Conservation (phyloP, 345 rosid genomes). For the Eucalyptus tenuipes region DNA sequence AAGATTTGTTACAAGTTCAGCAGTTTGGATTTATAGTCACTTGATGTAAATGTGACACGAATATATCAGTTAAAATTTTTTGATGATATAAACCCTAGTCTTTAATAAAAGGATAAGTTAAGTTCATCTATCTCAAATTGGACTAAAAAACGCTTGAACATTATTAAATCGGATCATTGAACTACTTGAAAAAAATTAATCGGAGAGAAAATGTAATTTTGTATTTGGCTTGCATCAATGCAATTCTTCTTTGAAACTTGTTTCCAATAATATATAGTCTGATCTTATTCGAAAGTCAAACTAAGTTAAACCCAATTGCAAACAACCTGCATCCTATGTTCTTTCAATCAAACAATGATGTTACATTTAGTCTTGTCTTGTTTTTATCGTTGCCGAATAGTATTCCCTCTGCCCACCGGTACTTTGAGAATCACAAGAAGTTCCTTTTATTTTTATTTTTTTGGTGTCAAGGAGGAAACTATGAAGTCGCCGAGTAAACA, state of each 20-base stretch:
- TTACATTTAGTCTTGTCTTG: neutral
- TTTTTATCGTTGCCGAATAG: neutral
- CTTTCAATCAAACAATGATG: neutral
- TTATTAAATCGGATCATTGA: neutral
- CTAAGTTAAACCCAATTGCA: neutral
- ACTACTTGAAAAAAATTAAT: neutral
- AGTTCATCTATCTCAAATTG: neutral
- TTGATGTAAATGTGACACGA: neutral
- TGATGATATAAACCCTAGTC: neutral
- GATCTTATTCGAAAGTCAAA: neutral
- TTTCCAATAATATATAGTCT: neutral
- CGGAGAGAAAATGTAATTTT: neutral
- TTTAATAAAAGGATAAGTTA: neutral
- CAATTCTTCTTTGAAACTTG: neutral
- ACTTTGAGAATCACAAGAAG: neutral
- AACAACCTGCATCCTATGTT: neutral
- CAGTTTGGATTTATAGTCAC: neutral
- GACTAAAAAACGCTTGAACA: neutral
- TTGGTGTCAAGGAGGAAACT: neutral
- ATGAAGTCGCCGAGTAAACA: neutral
- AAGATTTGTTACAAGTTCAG: neutral
- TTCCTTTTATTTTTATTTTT: neutral
- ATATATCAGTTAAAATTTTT: rapidly evolving
- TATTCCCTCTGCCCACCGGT: neutral
- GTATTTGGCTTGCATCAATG: neutral